phyloP scores from a whole-genome alignment of 2,329 filamentous ascomycete species.

The Daldinia sp. region DNA sequence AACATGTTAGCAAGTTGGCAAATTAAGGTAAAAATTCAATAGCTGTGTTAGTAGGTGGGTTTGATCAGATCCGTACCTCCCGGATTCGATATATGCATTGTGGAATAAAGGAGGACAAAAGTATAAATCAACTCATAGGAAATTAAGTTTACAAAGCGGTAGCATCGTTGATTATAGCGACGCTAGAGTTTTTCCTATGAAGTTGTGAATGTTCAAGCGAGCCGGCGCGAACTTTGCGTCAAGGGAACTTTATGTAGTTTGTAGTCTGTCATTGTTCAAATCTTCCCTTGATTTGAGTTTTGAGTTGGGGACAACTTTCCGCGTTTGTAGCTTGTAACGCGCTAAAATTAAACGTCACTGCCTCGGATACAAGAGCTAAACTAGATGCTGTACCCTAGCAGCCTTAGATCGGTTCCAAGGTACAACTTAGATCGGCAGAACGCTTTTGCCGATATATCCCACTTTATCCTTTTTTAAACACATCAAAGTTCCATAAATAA shows the following conservation, averaged over 20 bases:
- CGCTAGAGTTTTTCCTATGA: neutral
- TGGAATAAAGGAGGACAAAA: neutral
- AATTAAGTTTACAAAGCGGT: neutral
- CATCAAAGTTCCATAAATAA: too few relatives aligned
- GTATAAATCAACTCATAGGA: constrained; percentile 1
- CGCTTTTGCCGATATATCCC: constrained; percentile 3
- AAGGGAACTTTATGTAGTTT: neutral
- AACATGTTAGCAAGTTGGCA: constrained; percentile 7
- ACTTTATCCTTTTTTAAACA: neutral
- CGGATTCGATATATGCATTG: constrained; percentile 28
- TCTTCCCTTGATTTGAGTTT: constrained; percentile 9
- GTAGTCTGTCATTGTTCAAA: constrained; percentile 9
- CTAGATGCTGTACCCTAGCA: neutral
- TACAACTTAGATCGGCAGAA: neutral
- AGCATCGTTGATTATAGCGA: neutral
- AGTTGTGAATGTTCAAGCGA: neutral
- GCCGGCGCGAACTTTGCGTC: neutral
- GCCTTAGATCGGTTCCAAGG: neutral
- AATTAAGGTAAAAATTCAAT: neutral
- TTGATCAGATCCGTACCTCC: constrained; percentile 27
- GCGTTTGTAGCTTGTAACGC: constrained; percentile 1
- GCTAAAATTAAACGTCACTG: constrained; percentile 14
- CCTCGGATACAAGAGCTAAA: neutral
- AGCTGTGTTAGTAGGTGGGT: neutral
- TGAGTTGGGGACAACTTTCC: constrained; percentile 7